These are phyloP conservation scores for Sugiyamaella floridensis DNA, from an alignment of 805 yeast species.

Conservation along the genomic window DNA sequence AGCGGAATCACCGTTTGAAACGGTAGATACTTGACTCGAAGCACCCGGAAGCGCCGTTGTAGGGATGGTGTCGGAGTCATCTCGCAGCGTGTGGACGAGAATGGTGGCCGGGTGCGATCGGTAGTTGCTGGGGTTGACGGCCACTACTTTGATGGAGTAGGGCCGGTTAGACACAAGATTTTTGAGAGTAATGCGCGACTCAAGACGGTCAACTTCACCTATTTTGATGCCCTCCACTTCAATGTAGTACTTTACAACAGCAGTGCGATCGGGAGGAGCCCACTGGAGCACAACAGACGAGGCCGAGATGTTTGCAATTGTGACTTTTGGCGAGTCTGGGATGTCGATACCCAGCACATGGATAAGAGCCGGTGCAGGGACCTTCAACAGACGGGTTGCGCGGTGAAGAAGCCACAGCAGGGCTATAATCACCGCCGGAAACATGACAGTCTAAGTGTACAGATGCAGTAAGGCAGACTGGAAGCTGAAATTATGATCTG, in stretches of 20 bases:
- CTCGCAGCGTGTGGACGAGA: conserved; percentile 24
- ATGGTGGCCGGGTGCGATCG: conserved; percentile 22
- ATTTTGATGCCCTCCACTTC: conserved; percentile 29
- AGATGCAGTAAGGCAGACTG: not conserved
- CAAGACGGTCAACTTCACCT: conserved; percentile 31
- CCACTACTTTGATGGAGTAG: conserved; percentile 30
- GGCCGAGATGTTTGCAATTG: conserved; percentile 27
- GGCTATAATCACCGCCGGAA: conserved; percentile 25
- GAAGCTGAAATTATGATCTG: not conserved
- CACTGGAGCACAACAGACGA: conserved; percentile 30
- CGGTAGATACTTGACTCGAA: not conserved
- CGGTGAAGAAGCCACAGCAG: conserved; percentile 31
- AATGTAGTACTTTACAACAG: conserved; percentile 26
- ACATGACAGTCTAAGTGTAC: conserved; percentile 1
- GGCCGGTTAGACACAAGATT: conserved; percentile 29
- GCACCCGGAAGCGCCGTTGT: conserved; percentile 9
- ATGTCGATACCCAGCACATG: conserved; percentile 32
- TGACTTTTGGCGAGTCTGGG: conserved; percentile 30
- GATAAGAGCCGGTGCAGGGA: conserved; percentile 30
- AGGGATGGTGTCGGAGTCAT: conserved; percentile 20
- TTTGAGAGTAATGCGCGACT: conserved; percentile 27
- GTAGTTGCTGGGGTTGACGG: conserved; percentile 27
- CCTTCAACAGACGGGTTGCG: conserved; percentile 28
- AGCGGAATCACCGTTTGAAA: not conserved
- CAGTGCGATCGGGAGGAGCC: conserved; percentile 29